Evolutionary conservation across 371 early-diverging fungal species (phyloP).

Genomic region (Batkoa obscura): DNA sequence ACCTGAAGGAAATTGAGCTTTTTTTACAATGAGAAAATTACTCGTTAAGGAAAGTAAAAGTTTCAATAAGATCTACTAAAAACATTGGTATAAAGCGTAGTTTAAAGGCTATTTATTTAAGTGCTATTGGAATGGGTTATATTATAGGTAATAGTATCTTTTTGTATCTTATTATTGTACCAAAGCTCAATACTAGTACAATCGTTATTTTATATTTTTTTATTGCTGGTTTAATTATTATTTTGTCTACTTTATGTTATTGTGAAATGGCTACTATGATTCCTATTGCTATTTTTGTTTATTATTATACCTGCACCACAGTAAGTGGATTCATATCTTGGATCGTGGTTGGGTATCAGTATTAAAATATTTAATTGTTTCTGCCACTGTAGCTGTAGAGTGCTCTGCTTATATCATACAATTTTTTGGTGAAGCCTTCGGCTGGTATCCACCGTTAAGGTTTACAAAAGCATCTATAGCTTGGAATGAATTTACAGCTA

Average conservation of each 20-base stretch:
- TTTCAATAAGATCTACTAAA: not conserved
- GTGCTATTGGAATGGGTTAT: slow-evolving; percentile 31
- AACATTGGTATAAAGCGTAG: not conserved
- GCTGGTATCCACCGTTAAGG: slow-evolving; percentile 15
- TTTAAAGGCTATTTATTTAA: slow-evolving; percentile 10
- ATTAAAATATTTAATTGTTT: slow-evolving; percentile 62
- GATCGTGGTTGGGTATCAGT: slow-evolving; percentile 73
- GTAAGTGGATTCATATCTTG: slow-evolving; percentile 69
- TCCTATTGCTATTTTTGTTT: slow-evolving; percentile 65
- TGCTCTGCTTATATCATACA: slow-evolving; percentile 59
- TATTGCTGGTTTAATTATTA: slow-evolving; percentile 45
- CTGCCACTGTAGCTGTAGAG: slow-evolving; percentile 41
- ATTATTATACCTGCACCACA: slow-evolving; percentile 63
- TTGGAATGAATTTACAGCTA: slow-evolving; percentile 22
- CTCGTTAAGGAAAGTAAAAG: not conserved
- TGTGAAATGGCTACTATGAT: slow-evolving; percentile 69
- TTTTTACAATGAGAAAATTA: not conserved
- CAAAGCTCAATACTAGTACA: slow-evolving; percentile 54
- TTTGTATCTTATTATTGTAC: slow-evolving; percentile 29
- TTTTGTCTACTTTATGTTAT: slow-evolving; percentile 53
- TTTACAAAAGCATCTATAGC: slow-evolving; percentile 39
- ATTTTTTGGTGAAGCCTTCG: slow-evolving; percentile 38
- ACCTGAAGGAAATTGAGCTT: not conserved
- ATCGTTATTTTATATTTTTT: slow-evolving; percentile 55
- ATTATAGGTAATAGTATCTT: slow-evolving; percentile 47